phyloP scores from a whole-genome alignment of 108 stramenopile species.

The Poteriospumella lacustris region DNA sequence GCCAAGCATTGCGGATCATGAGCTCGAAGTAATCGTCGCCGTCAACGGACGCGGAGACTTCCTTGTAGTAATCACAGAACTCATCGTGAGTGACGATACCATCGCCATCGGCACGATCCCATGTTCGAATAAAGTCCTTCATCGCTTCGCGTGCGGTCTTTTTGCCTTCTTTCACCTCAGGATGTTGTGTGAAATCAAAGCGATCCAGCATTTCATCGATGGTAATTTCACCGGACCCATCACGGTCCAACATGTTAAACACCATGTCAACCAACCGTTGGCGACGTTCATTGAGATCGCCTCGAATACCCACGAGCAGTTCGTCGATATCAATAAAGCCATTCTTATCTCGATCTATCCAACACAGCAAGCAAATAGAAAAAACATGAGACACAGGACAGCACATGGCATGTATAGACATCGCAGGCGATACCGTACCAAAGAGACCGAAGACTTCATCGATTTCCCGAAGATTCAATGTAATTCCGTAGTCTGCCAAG shows the following conservation, averaged over 20 bases:
- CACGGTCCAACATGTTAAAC: conserved; percentile 15
- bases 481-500: conserved; percentile 16
- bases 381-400: neutral
- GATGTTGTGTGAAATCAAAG: conserved; percentile 4
- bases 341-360: conserved; percentile 24
- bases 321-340: conserved; percentile 29
- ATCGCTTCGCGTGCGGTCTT: conserved; percentile 8
- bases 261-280: conserved; percentile 10
- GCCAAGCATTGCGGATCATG: conserved; percentile 31
- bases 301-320: conserved; percentile 21
- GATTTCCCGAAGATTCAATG: conserved; percentile 7
- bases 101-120: conserved; percentile 15
- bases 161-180: conserved; percentile 13
- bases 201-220: conserved; percentile 13
- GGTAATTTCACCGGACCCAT: conserved; percentile 14
- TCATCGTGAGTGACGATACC: conserved; percentile 4
- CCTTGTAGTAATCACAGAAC: conserved; percentile 28
- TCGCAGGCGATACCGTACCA: neutral
- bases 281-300: conserved; percentile 23
- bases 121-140: conserved; percentile 23
- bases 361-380: neutral
- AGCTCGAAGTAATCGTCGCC: conserved; percentile 31
- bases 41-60: conserved; percentile 15
- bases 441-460: conserved; percentile 21
- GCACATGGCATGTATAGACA: neutral